Base-by-base conservation (phyloP, 768 basidiomycete genomes). In the Pisolithus orientalis region DNA sequence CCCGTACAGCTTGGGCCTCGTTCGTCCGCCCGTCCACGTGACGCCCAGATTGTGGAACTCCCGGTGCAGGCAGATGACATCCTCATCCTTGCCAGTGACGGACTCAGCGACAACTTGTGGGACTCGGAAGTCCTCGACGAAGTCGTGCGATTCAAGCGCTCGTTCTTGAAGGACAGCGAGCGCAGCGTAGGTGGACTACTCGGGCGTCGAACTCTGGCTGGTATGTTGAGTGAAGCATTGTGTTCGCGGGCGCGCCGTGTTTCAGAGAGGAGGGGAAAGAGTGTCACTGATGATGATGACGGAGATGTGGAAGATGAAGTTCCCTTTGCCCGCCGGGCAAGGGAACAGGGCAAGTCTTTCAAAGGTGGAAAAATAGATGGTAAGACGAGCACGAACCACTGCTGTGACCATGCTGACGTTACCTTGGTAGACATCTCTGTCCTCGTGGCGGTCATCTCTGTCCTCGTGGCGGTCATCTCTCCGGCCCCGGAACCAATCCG, bases 51-150 rank as follows among this genome's bases (percentile, higher is more conserved):
- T 5, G 80, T 85, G 58, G 80, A 80, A 0, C 71, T 91, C 0
- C 86, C 85, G 24, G 87, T 90, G 3, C 73, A 74, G 54, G 75
- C 77, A 21, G 80, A 86, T 52, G 88, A 90, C 53, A 85, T 91
- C 49, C 77, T 93, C 51, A 85, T 94, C 55, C 79, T 94, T 39
- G 85, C 88, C 0, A 82, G 79, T 17, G 91, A 94, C 59, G 90
- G 90, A 1, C 71, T 94, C 47, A 82, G 83, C 56, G 91, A 94
- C 66, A 94, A 94, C 61, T 70, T 93, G 24, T 93, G 91, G 86
- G 90, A 92, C 59, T 84, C 85, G 59, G 90, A 94, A 54, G 80
- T 94, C 16, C 68, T 93, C 14, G 91, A 94, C 54, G 91, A 92
- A 64, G 84, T 90, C 24, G 67, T 75, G 14, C 72, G 83, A 37